These are phyloP conservation scores for Pseudonitzschia multiseries DNA, from an alignment of 108 stramenopile genomes.

Conservation along the genomic window DNA sequence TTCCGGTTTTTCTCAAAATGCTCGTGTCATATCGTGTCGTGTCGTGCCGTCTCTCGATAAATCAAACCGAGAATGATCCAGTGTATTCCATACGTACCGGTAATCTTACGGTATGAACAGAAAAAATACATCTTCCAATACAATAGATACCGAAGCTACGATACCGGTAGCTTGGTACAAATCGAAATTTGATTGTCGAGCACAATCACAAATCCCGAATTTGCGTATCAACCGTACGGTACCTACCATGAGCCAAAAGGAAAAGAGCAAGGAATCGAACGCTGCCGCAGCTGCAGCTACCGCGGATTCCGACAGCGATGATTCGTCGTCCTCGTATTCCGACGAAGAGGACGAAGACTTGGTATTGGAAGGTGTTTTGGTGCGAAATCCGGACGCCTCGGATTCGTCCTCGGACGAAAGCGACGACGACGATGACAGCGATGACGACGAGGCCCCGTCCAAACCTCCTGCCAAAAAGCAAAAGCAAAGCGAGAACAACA, in stretches of 20 bases:
- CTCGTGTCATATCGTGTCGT: too few relatives aligned
- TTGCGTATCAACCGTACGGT: too few relatives aligned
- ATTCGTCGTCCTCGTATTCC: slow-evolving; percentile 16
- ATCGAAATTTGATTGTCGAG: too few relatives aligned
- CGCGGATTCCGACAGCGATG: slow-evolving; percentile 7
- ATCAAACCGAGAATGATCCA: too few relatives aligned
- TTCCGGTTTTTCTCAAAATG: too few relatives aligned
- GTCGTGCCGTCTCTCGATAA: too few relatives aligned
- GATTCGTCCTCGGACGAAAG: slow-evolving; percentile 40
- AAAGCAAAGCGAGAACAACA: slow-evolving; percentile 15
- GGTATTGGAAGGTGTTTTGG: slow-evolving; percentile 70
- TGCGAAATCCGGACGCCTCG: slow-evolving; percentile 65
- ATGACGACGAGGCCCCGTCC: slow-evolving; percentile 41
- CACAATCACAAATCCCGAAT: too few relatives aligned
- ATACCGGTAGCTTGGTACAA: too few relatives aligned
- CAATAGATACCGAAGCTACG: too few relatives aligned
- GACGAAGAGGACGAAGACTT: slow-evolving; percentile 54
- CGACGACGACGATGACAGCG: slow-evolving; percentile 44
- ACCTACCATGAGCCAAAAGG: not conserved
- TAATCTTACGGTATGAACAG: too few relatives aligned
- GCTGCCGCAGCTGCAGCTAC: slow-evolving; percentile 1
- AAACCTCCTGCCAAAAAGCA: slow-evolving; percentile 41
- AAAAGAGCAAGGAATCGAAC: slow-evolving; percentile 1
- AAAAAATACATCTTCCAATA: too few relatives aligned
- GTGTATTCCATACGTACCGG: too few relatives aligned